A percentile compares a stretch with the other conserved stretches of the same genome.
These are phyloP conservation scores for Phytophthora chlamydospora DNA, from an alignment of 352 stramenopile genomes.

Conservation along the genomic window DNA sequence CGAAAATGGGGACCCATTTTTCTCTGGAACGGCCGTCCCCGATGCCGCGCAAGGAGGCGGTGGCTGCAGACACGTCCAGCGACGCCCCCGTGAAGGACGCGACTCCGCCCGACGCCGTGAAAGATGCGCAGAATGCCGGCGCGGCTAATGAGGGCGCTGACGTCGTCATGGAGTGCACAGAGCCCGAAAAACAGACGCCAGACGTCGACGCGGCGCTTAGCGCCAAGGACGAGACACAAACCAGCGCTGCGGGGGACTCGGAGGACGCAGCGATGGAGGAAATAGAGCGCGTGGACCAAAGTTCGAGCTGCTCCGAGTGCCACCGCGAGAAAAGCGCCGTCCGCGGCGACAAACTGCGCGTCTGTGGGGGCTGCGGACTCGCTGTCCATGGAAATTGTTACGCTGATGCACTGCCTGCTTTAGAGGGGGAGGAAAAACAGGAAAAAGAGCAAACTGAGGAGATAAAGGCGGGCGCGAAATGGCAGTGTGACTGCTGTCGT, in stretches of 20 bases:
- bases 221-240: neutral
- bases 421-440: neutral
- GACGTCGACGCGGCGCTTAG: constrained; percentile 19
- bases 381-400: constrained; percentile 50
- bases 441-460: neutral
- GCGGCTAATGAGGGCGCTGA: neutral
- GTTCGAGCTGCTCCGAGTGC: constrained; percentile 28
- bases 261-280: constrained; percentile 4
- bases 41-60: constrained; percentile 22
- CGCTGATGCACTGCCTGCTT: constrained; percentile 1
- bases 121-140: constrained; percentile 11
- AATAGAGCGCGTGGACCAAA: neutral
- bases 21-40: constrained; percentile 20
- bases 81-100: constrained; percentile 3
- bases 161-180: constrained; percentile 2
- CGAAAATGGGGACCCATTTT: constrained; percentile 22
- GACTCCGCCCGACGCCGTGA: neutral
- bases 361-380: constrained; percentile 42
- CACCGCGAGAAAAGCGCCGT: constrained; percentile 7
- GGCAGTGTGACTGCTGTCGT: constrained; percentile 55
- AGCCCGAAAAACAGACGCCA: constrained; percentile 21
- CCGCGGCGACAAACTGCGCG: constrained; percentile 17
- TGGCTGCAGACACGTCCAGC: constrained; percentile 13
- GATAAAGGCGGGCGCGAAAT: constrained; percentile 8
- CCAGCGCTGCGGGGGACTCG: neutral